A percentile compares a stretch with the other conserved stretches of the same genome.
phyloP scores from a whole-genome alignment of 352 stramenopile genomes.

The Phytophthora vignae region DNA sequence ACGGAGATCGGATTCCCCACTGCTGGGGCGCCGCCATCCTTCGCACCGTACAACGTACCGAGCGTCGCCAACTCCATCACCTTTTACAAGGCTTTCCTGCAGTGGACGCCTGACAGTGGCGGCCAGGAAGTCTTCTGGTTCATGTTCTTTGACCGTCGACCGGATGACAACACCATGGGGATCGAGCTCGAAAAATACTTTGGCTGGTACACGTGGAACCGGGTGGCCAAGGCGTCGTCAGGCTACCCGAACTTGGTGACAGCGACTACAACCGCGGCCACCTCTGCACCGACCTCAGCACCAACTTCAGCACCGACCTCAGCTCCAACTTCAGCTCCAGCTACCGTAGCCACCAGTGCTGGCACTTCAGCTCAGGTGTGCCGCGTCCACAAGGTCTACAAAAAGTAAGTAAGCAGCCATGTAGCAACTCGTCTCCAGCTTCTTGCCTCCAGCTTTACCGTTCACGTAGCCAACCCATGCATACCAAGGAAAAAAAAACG shows the following conservation, averaged over 20 bases:
- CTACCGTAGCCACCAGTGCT: neutral
- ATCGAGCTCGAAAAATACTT: slow-evolving; percentile 76
- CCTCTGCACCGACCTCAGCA: slow-evolving; percentile 6
- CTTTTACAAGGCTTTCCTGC: slow-evolving; percentile 73
- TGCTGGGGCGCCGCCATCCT: slow-evolving; percentile 37
- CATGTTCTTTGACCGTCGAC: slow-evolving; percentile 76
- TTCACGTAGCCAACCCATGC: neutral
- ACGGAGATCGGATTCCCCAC: slow-evolving; percentile 77
- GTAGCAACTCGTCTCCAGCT: neutral
- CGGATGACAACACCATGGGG: slow-evolving; percentile 56
- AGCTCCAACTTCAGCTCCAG: slow-evolving; percentile 9
- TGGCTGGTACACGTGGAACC: slow-evolving; percentile 68
- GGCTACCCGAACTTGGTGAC: slow-evolving; percentile 49
- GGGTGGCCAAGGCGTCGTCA: slow-evolving; percentile 38
- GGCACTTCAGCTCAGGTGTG: slow-evolving; percentile 32
- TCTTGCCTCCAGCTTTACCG: neutral
- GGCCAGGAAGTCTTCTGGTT: slow-evolving; percentile 81
- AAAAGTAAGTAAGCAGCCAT: slow-evolving; percentile 12
- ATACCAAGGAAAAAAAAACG: neutral
- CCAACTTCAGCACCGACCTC: slow-evolving; percentile 21
- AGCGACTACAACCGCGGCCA: slow-evolving; percentile 10
- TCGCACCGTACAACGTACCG: slow-evolving; percentile 55
- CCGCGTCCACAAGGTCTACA: slow-evolving; percentile 48
- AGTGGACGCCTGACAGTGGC: slow-evolving; percentile 58
- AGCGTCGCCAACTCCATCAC: slow-evolving; percentile 53